phyloP scores from a whole-genome alignment of 495 filamentous ascomycete species.

The Aspergillus hancockii region DNA sequence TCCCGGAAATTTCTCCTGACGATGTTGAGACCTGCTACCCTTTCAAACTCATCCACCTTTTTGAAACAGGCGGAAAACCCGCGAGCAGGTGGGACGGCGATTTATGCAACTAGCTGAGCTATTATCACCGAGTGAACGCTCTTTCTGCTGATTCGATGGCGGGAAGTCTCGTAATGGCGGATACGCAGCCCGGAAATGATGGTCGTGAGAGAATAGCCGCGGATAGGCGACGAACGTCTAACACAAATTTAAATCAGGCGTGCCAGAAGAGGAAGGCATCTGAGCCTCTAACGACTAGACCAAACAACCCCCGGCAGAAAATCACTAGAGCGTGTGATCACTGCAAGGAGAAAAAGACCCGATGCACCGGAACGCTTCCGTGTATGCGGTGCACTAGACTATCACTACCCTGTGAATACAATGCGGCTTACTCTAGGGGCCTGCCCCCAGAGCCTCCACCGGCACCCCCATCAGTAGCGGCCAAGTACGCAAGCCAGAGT shows the following conservation, averaged over 20 bases:
- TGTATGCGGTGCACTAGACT: conserved; percentile 43
- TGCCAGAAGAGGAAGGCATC: conserved; percentile 37
- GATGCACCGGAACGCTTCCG: conserved; percentile 47
- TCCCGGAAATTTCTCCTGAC: conserved; percentile 9
- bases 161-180: background rate
- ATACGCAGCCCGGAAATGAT: conserved; percentile 5
- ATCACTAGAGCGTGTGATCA: conserved; percentile 51
- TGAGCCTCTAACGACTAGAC: conserved; percentile 22
- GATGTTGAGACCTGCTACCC: background rate
- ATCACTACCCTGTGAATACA: conserved; percentile 44
- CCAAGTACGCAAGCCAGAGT: conserved; percentile 2
- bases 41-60: background rate
- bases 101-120: background rate
- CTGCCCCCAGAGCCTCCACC: conserved; percentile 44
- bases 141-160: background rate
- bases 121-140: background rate
- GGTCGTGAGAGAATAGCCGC: background rate
- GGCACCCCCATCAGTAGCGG: conserved; percentile 21
- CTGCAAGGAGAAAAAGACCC: conserved; percentile 50
- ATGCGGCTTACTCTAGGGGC: conserved; percentile 46
- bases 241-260: background rate
- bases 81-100: background rate
- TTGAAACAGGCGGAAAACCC: background rate
- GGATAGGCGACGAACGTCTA: background rate
- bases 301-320: conserved; percentile 34